phyloP scores from a whole-genome alignment of 768 basidiomycete species.

The Tephrocybe sp. region DNA sequence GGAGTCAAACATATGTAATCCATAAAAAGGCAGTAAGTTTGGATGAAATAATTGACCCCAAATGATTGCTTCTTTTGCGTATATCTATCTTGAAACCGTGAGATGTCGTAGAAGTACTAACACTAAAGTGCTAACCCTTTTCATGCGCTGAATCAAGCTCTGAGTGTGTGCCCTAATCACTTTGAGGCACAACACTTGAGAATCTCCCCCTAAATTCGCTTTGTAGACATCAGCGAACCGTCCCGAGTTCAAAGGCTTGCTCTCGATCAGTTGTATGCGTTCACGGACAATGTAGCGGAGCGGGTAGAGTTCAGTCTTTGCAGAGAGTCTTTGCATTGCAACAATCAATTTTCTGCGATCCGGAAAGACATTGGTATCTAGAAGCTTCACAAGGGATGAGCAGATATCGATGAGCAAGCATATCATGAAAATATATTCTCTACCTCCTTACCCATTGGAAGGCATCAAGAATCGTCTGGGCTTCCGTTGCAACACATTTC shows the following conservation, averaged over 20 bases:
- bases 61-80: slow-evolving; percentile 14
- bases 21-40: slow-evolving; percentile 30
- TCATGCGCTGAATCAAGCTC: neutral
- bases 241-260: neutral
- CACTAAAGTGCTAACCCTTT: neutral
- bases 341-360: slow-evolving; percentile 3
- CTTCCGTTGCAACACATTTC: neutral
- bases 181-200: slow-evolving; percentile 8
- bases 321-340: slow-evolving; percentile 12
- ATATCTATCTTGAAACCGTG: slow-evolving; percentile 8
- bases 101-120: neutral
- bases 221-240: slow-evolving; percentile 1
- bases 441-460: slow-evolving; percentile 5
- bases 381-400: slow-evolving; percentile 1
- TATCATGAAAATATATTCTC: neutral
- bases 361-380: neutral
- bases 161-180: slow-evolving; percentile 1
- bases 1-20: slow-evolving; percentile 19
- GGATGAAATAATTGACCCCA: slow-evolving; percentile 30
- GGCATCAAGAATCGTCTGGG: slow-evolving; percentile 3
- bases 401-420: too few relatives aligned
- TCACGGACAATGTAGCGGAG: neutral
- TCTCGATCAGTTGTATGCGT: neutral
- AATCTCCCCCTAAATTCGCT: neutral
- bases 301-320: slow-evolving; percentile 1